Evolutionary conservation across 768 basidiomycete species (phyloP).

Genomic region (Multifurca ochricompacta): DNA sequence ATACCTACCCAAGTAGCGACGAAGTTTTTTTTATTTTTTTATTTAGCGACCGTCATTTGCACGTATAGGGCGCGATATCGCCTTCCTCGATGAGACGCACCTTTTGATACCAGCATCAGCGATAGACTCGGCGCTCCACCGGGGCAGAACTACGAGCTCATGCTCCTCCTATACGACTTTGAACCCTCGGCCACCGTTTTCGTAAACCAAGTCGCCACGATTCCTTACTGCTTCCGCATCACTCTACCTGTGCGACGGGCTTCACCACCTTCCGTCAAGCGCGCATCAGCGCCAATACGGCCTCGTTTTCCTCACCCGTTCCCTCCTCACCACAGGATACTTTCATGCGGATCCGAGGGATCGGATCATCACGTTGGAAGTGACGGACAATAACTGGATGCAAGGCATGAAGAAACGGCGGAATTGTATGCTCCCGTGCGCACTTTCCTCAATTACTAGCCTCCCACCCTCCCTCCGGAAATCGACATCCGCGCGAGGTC

Average conservation of each 20-base stretch:
- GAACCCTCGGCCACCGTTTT: neutral
- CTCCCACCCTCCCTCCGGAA: neutral
- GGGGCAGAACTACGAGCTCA: constrained; percentile 2
- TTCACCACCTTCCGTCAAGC: neutral
- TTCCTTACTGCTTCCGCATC: constrained; percentile 5
- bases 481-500: neutral
- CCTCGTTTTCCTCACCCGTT: constrained; percentile 5
- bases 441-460: constrained; percentile 12
- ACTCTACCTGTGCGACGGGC: constrained; percentile 3
- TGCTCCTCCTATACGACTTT: constrained; percentile 1
- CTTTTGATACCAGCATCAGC: constrained; percentile 5
- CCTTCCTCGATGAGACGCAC: constrained; percentile 10
- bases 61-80: constrained; percentile 1
- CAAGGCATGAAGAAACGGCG: neutral
- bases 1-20: neutral
- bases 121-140: constrained; percentile 2
- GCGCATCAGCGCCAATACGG: constrained; percentile 3
- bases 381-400: constrained; percentile 8
- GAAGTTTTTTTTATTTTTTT: too few species aligned
- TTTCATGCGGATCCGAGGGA: constrained; percentile 9
- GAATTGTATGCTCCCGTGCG: constrained; percentile 3
- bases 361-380: constrained; percentile 7
- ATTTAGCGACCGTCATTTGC: constrained; percentile 3
- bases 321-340: neutral
- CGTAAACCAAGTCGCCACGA: neutral